Percentiles rank a stretch among this genome's conserved stretches.
Conservation (phyloP, 179 eudicot species). For the Carnegiea gigantea region DNA sequence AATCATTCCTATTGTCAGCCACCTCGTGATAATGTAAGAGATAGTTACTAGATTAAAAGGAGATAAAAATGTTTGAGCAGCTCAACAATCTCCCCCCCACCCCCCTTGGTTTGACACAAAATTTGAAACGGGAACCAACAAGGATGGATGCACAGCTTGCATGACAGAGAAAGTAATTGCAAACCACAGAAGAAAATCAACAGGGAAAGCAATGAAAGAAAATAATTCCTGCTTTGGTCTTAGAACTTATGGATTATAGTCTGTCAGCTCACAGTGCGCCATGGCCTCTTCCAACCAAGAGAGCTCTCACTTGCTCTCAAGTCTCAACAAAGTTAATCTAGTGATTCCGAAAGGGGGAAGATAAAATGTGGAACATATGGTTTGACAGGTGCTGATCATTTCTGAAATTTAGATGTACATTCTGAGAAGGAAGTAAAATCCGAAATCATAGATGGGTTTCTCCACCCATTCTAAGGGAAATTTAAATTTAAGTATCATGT, state of each 20-base stretch:
- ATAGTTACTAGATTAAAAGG: neutral
- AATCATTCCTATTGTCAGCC: neutral
- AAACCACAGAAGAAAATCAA: neutral
- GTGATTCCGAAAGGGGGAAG: neutral
- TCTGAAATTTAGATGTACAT: neutral
- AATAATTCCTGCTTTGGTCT: too few species aligned
- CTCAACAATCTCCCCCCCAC: too few species aligned
- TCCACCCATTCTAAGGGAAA: neutral
- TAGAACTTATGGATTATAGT: too few species aligned
- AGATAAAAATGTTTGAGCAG: neutral
- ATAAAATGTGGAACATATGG: neutral
- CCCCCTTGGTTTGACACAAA: too few species aligned
- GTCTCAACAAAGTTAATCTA: too few species aligned
- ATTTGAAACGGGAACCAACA: too few species aligned
- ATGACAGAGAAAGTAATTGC: neutral
- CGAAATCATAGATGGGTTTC: neutral
- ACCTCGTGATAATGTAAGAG: neutral
- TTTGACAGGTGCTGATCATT: neutral
- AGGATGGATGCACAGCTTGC: too few species aligned
- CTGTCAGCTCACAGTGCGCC: too few species aligned
- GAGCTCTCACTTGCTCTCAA: too few species aligned
- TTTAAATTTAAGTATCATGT: neutral
- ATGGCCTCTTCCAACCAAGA: too few species aligned
- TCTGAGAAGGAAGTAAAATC: neutral
- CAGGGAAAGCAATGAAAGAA: too few species aligned